Base-by-base conservation (phyloP, 108 stramenopile genomes). In the Cyclotella cryptica region DNA sequence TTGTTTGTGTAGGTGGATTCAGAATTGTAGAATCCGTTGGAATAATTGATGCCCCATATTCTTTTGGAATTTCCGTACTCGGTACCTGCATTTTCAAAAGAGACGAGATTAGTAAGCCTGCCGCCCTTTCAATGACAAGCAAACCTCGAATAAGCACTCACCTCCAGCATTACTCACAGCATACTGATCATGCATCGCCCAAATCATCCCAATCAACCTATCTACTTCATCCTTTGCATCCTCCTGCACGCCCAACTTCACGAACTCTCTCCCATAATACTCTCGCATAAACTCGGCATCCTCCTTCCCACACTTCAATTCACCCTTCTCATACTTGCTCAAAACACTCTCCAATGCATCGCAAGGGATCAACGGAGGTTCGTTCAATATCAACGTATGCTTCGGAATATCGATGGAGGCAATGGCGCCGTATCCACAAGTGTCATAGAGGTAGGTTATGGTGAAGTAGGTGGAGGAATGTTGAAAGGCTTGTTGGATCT, bases 121-220 rank as follows among this genome's bases (percentile, higher is more conserved):
- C 35, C 6, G n/a, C n/a, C n/a, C n/a, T n/a, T n/a, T n/a, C n/a
- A n/a, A n/a, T 35, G 35, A 6, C 35, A 35, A 29, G 3, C 58
- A 5, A 59, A 59, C 22, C 15, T 22, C 28, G 4, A 59, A 29
- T 29, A 12, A 59, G 5, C 58, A 26, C 58, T 22, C 13, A 29
- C 24, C 4, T 4, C 15, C 28, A 26, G 9, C 5, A 35, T 41
- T 5, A 58, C 26, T 26, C 1, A 28, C n/a, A 15, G 51, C 22
- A 41, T 70, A 70, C 22, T 70, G 69, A 70, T 70, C 69, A 42
- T 70, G 69, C 69, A 70, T 70, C 9, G 15, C 8, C 69, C 69
- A 70, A 9, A 70, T 21, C 28, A 35, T 30, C 13, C 9, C 54
- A 42, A 53, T 70, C 51, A 64, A 43, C 3, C 19, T 41, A 13